Conservation (phyloP, 2,329 filamentous ascomycete species). For the Aspergillus candidus region DNA sequence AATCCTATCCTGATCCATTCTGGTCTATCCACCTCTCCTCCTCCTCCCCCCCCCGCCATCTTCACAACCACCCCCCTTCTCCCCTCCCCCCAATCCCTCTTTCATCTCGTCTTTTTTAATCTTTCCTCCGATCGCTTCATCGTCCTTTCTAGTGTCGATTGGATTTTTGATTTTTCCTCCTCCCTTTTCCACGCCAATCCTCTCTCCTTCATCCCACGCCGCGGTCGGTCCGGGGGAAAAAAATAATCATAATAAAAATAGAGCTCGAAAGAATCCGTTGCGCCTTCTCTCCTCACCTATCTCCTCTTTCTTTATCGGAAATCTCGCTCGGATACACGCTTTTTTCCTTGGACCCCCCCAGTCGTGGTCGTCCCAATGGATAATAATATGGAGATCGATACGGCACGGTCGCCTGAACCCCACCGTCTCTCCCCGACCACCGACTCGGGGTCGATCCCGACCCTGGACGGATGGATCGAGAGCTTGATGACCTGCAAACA, state of each 20-base stretch:
- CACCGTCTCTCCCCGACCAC: conserved; percentile 68
- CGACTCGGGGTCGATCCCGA: conserved; percentile 85
- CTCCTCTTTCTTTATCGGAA: conserved; percentile 20
- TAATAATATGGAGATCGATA: conserved; percentile 95
- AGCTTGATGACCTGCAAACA: conserved; percentile 98
- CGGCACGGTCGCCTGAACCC: conserved; percentile 74
- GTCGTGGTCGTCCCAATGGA: conserved; percentile 57
- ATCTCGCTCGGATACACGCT: conserved; percentile 13
- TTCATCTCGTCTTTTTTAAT: conserved; percentile 11
- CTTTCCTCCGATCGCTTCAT: conserved; percentile 6
- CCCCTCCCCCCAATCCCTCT: conserved; percentile 13
- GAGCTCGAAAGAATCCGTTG: too few relatives aligned
- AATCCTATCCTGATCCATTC: conserved; percentile 1
- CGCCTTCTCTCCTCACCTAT: conserved; percentile 17
- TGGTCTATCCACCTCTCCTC: conserved; percentile 1
- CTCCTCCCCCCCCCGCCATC: conserved; percentile 1
- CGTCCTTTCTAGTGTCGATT: conserved; percentile 3
- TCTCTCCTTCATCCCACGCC: background rate
- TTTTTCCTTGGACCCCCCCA: background rate
- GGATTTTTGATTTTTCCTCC: conserved; percentile 6
- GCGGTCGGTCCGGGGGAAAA: background rate
- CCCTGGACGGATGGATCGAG: conserved; percentile 97
- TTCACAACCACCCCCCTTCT: background rate
- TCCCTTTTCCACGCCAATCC: conserved; percentile 6
- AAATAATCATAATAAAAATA: too few relatives aligned